Base-by-base conservation (phyloP, 1,284 basidiomycete species). In the Cutaneotrichosporon sp. region DNA sequence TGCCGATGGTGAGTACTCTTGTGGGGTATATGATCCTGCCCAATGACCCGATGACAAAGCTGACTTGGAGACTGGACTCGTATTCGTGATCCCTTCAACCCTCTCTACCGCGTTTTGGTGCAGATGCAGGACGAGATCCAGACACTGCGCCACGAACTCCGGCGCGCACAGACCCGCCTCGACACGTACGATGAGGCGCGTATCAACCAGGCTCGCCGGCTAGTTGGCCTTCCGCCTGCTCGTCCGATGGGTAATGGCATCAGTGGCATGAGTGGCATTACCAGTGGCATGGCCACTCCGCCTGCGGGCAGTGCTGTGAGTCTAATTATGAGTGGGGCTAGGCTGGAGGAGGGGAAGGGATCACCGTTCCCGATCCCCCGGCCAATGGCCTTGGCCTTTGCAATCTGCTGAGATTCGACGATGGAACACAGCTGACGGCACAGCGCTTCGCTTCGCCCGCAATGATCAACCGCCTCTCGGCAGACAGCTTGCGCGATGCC, bases 101-200 rank as follows among this genome's bases (percentile, higher is more conserved):
- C 66, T 21, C 60, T 65, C 22, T 68, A 68, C 66, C 60, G 60
- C 47, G 64, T 68, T 38, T 64, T 68, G 34, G 52, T 68, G 18
- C 47, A 47, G 30, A 68, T 68, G 66, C 66, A 68, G 64, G 62
- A 68, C 60, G 66, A 68, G 64, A 60, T 68, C 51, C 57, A 59
- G 53, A 52, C 47, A 22, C 64, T 68, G 13, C 66, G 66, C 42
- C 56, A 61, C 56, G 52, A 46, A 36, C 62, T 68, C 51, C 58
- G 60, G 18, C 6, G 16, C 16, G 64, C 64, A 9, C 56, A 58
- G 18, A 32, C 26, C 36, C 64, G 66, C n/a, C 62, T 68, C 18
- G 62, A 65, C 53, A 46, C 59, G 0, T 52, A 58, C 62, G 66
- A 68, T 53, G 64, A 68, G 59, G 66, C 66, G 47, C 61, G 64